Conservation (phyloP, 106 monocot species). For the Apostasia ramifera region DNA sequence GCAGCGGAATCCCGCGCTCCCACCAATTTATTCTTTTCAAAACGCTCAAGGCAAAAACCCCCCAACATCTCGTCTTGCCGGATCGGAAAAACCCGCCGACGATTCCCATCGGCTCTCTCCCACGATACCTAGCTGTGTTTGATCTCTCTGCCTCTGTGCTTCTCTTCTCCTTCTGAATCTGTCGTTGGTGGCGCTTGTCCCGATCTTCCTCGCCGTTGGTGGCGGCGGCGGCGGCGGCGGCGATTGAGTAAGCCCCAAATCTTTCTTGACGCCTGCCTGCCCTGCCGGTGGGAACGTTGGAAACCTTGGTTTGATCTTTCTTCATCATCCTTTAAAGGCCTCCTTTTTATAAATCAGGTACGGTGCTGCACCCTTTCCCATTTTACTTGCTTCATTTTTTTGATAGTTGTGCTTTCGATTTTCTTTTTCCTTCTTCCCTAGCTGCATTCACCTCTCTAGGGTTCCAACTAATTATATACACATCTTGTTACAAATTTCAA, state of each 20-base stretch:
- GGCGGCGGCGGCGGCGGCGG: not conserved
- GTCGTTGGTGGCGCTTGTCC: not conserved
- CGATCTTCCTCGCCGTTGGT: not conserved
- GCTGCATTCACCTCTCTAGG: too few species aligned
- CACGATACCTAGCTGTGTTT: not conserved
- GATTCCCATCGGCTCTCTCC: not conserved
- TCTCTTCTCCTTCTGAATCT: not conserved
- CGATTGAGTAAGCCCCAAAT: not conserved
- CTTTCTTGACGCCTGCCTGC: not conserved
- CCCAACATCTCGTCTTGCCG: too few species aligned
- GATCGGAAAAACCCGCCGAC: not conserved
- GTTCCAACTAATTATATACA: too few species aligned
- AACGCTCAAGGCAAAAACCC: not conserved
- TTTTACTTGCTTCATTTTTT: not conserved
- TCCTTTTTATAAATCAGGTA: not conserved
- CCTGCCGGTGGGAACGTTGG: not conserved
- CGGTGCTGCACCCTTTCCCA: too few species aligned
- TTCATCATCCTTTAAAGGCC: not conserved
- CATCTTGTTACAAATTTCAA: too few species aligned
- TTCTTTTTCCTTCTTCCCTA: not conserved
- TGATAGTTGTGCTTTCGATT: too few species aligned
- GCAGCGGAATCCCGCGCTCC: constrained; percentile 4
- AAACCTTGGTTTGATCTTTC: not conserved
- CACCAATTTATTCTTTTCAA: not conserved
- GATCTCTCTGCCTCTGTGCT: not conserved